These are phyloP conservation scores for Scortechinia acanthostroma DNA, from an alignment of 2,329 filamentous ascomycete genomes.

Conservation along the genomic window DNA sequence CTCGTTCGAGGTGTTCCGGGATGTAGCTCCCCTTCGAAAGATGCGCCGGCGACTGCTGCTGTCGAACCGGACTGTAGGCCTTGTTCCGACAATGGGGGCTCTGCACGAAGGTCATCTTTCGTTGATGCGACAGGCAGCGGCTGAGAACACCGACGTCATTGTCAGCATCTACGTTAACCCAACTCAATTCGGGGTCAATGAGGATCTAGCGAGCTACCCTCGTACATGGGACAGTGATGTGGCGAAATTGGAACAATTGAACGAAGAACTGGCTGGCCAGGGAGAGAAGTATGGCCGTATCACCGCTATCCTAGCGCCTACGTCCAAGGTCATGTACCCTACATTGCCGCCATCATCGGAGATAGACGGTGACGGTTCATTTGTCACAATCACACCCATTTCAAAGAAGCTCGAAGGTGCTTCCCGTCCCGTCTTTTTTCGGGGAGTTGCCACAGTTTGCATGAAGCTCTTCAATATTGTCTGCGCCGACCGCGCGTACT, in stretches of 20 bases:
- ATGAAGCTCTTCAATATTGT: conserved; percentile 67
- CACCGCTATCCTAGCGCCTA: conserved; percentile 55
- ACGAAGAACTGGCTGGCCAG: conserved; percentile 33
- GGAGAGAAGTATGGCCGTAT: conserved; percentile 23
- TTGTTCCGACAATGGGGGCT: conserved; percentile 68
- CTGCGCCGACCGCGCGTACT: conserved; percentile 57
- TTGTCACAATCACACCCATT: conserved; percentile 59
- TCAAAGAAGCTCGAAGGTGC: conserved; percentile 52
- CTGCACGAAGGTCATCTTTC: conserved; percentile 60
- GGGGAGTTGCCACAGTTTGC: conserved; percentile 62
- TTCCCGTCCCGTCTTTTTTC: conserved; percentile 61
- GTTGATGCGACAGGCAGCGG: conserved; percentile 51
- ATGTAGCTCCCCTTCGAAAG: conserved; percentile 45
- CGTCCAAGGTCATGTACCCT: conserved; percentile 57
- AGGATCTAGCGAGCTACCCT: conserved; percentile 59
- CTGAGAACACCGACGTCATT: conserved; percentile 56
- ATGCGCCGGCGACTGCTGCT: conserved; percentile 41
- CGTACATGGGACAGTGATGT: conserved; percentile 58
- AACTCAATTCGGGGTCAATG: conserved; percentile 61
- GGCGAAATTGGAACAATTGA: conserved; percentile 39
- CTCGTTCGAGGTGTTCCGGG: conserved; percentile 41
- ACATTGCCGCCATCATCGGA: conserved; percentile 34
- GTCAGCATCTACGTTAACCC: conserved; percentile 65
- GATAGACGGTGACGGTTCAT: conserved; percentile 50
- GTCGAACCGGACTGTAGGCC: conserved; percentile 43